These are phyloP conservation scores for Melampsora americana DNA, from an alignment of 1,284 basidiomycete species.

Conservation along the genomic window DNA sequence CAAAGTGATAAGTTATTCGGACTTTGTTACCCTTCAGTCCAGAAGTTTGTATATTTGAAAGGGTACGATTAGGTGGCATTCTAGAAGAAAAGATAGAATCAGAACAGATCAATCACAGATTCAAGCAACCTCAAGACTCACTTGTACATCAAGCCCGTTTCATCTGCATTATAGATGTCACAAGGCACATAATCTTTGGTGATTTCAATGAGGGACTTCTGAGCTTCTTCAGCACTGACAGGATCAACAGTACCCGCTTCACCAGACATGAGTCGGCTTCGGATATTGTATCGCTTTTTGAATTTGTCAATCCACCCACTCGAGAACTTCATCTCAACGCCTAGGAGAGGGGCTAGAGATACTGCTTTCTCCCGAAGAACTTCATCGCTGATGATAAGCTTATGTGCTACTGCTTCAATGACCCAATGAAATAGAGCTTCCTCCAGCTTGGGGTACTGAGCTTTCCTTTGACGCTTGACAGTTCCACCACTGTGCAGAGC, in stretches of 20 bases:
- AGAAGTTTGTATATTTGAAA: not conserved
- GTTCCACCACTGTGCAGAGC: not conserved
- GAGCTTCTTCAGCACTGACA: not conserved
- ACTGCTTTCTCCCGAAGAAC: constrained; percentile 51
- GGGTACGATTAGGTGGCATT: not conserved
- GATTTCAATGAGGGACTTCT: not conserved
- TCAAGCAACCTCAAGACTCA: not conserved
- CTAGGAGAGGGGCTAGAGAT: constrained; percentile 46
- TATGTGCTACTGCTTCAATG: constrained; percentile 51
- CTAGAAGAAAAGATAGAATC: not conserved
- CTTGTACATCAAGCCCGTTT: constrained; percentile 2
- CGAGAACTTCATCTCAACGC: constrained; percentile 50
- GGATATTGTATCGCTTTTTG: not conserved
- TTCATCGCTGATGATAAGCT: constrained; percentile 49
- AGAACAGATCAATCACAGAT: not conserved
- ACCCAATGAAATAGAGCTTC: constrained; percentile 53
- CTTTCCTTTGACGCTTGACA: not conserved
- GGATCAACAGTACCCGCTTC: not conserved
- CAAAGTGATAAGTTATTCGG: constrained; percentile 4
- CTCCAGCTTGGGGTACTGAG: constrained; percentile 51
- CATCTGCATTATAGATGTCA: not conserved
- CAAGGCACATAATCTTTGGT: not conserved
- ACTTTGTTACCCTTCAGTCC: not conserved
- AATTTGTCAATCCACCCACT: constrained; percentile 5
- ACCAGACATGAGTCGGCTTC: not conserved